Evolutionary conservation across 371 early-diverging fungal genomes (phyloP), one percentile per base, ranked within the genome.

Genomic region (Lichtheimia corymbifera): DNA sequence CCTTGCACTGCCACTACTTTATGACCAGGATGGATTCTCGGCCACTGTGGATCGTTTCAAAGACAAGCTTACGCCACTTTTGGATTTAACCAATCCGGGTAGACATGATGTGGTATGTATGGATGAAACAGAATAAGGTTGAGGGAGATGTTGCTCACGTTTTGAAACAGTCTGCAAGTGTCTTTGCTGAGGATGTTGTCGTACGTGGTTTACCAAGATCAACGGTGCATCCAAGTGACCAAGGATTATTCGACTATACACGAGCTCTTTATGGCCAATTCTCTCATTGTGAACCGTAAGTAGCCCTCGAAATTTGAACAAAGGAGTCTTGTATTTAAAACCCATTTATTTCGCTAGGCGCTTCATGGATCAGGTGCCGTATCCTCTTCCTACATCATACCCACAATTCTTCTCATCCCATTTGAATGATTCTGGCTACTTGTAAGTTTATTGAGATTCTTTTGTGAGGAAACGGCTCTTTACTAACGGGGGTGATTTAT

Each of bases 1-100:
- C 9, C 58, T 74, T 4, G 59, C 75, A 3, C 58, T 85, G 2
- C 87, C 87, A 3, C 63, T 86, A n/a, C 80, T 82, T 0, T 70
- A 77, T 30, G 62, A 68, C 4, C 41, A 65, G 1, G 63, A 57
- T 12, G 74, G 70, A 4, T 66, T 67, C 25, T 53, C 49, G 1
- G 41, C 61, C 1, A 67, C 63, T 0, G 7, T 66, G 4, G 64
- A 64, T 2, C 50, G 66, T n/a, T 66, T 73, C 4, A 30, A 50
- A 14, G 59, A 74, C n/a, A 62, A 44, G 15, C n/a, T 50, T 12
- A 50, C 30, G 15, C 60, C 60, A 15, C 27, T 52, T 20, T 27
- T 52, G 6, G 50, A 17, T 30, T 60, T 51, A 30, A 65, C 13
- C 30, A 52, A 3, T 35, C 9, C 11, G 6, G 35, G 11, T 9